Evolutionary conservation across 192 early-diverging fungal genomes (phyloP), one percentile per base, ranked within the genome.

Genomic region (Coemansia guatemalensis): DNA sequence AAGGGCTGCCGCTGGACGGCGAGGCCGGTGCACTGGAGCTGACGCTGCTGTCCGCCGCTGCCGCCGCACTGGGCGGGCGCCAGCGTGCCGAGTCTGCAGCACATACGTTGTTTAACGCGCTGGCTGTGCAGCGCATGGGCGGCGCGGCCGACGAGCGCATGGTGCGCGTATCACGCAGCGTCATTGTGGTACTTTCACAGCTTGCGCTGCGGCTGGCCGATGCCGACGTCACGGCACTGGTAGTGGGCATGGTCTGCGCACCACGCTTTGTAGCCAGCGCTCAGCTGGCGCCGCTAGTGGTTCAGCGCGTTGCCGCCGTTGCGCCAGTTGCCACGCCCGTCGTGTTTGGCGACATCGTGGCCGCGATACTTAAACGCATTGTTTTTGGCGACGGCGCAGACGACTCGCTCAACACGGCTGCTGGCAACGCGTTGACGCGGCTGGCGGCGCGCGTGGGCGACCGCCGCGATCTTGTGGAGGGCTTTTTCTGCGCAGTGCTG

Each of bases 221-320:
- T 53, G 30, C 53, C 5, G 85, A 86, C 55, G 85, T 87, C 0
- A 78, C 84, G 6, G 64, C 81, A 59, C 84, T 84, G 29, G 84
- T 88, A 17, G 87, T 86, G 14, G 86, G 88, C 80, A 68, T 92
- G 61, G 58, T 85, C 47, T 85, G 85, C 63, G 85, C 88, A 47
- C 82, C 86, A 52, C 84, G 85, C 48, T 80, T 83, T 35, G 58
- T 78, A 32, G 75, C 75, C 44, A 62, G 79, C 3, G 72, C 81
- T 22, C 47, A 39, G 57, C 60, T 88, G 44, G 79, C 68, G 18
- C 75, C 78, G 20, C 77, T 85, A 1, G 79, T 86, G 21, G 75
- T 89, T 11, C 73, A 83, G 59, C 72, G 85, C 47, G 73, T 88
- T 7, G 86, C 86, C 2, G 78, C 83, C 11, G 77, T 90, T 51